Percentiles rank a stretch among this genome's conserved stretches.
These are phyloP conservation scores for Schizopora paradoxa DNA, from an alignment of 1,284 basidiomycete species.

Conservation along the genomic window DNA sequence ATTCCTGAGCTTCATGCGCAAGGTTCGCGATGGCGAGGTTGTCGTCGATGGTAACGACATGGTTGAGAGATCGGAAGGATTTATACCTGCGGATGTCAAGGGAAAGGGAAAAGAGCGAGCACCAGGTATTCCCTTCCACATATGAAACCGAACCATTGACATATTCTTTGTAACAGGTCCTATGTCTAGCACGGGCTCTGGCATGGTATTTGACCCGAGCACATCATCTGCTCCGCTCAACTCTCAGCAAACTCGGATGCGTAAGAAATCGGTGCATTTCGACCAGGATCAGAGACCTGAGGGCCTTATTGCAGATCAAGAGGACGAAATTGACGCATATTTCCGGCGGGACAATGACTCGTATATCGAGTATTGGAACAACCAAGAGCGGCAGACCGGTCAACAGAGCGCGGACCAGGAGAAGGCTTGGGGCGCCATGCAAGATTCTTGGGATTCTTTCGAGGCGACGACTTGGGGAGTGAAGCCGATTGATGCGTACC, in stretches of 20 bases:
- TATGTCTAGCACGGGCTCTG: slow-evolving; percentile 1
- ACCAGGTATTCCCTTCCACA: slow-evolving; percentile 2
- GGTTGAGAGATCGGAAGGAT: slow-evolving; percentile 45
- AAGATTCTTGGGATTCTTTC: slow-evolving; percentile 80
- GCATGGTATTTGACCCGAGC: slow-evolving; percentile 11
- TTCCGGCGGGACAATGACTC: slow-evolving; percentile 68
- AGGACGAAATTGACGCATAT: slow-evolving; percentile 59
- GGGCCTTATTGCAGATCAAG: slow-evolving; percentile 23
- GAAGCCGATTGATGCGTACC: slow-evolving; percentile 54
- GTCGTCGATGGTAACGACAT: slow-evolving; percentile 80
- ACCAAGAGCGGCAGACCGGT: slow-evolving; percentile 22
- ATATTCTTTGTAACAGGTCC: background rate
- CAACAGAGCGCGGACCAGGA: slow-evolving; percentile 16
- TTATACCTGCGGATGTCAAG: slow-evolving; percentile 41
- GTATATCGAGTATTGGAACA: slow-evolving; percentile 54
- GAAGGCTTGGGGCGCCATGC: slow-evolving; percentile 61
- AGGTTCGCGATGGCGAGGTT: slow-evolving; percentile 79
- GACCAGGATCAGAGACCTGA: slow-evolving; percentile 14
- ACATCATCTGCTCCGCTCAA: slow-evolving; percentile 4
- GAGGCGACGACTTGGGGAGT: slow-evolving; percentile 66
- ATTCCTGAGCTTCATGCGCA: slow-evolving; percentile 85
- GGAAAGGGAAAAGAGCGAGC: slow-evolving; percentile 53
- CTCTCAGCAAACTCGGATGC: background rate
- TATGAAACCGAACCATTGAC: background rate
- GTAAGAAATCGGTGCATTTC: slow-evolving; percentile 33